These are phyloP conservation scores for Neonectria sp. DNA, from an alignment of 2,329 filamentous ascomycete genomes.

Conservation along the genomic window DNA sequence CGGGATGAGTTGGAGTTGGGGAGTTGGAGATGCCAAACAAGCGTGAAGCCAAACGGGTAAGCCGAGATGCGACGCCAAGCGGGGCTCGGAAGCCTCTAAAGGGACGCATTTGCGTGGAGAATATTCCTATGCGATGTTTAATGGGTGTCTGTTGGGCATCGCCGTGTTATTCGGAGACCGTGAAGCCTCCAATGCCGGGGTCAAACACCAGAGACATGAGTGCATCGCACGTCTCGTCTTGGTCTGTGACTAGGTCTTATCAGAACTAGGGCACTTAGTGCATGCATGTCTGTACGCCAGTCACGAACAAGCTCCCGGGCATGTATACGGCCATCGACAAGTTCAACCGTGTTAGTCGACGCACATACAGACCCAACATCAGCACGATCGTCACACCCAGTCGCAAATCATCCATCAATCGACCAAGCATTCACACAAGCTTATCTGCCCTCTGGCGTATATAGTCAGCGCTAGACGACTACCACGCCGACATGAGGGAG, in stretches of 20 bases:
- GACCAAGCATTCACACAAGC: too few species aligned
- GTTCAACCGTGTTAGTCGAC: background rate
- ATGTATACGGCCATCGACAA: background rate
- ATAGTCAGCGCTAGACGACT: too few species aligned
- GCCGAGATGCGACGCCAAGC: slow-evolving; percentile 13
- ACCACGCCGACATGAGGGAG: too few species aligned
- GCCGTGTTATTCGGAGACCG: too few species aligned
- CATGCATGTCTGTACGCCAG: background rate
- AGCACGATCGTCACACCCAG: background rate
- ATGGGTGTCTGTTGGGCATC: background rate
- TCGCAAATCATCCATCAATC: too few species aligned
- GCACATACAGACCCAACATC: background rate
- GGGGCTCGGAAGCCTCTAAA: too few species aligned
- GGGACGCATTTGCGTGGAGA: background rate
- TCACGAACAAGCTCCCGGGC: background rate
- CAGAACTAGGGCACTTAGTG: background rate
- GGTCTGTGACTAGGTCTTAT: background rate
- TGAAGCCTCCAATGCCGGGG: too few species aligned
- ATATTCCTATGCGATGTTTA: too few species aligned
- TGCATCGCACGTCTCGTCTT: background rate
- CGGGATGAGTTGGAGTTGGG: background rate
- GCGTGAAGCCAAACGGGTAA: slow-evolving; percentile 8
- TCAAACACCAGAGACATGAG: background rate
- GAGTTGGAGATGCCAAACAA: background rate
- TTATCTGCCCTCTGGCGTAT: too few species aligned